A percentile compares a stretch with the other conserved stretches of the same genome.
Conservation (phyloP, 192 early-diverging fungal genomes). For the Entomortierella parvispora region DNA sequence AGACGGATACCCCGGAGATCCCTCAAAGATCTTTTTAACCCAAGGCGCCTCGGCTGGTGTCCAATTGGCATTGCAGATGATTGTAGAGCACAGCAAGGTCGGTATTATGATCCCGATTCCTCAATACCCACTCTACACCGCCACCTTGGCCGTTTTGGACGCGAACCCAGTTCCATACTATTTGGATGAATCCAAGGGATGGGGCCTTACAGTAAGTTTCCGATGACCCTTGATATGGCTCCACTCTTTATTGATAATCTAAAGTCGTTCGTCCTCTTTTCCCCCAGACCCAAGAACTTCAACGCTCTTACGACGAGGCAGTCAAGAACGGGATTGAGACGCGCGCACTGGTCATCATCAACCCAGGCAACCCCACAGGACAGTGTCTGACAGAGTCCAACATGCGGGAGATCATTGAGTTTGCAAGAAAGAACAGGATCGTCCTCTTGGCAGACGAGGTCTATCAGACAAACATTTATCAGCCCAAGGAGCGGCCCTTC, state of each 20-base stretch:
- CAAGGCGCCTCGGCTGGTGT: conserved; percentile 94
- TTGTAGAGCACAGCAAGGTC: conserved; percentile 79
- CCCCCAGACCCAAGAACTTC: conserved; percentile 68
- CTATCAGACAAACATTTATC: conserved; percentile 97
- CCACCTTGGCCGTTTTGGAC: conserved; percentile 86
- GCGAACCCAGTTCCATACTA: conserved; percentile 92
- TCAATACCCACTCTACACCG: conserved; percentile 98
- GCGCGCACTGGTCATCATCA: conserved; percentile 95
- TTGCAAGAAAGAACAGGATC: conserved; percentile 83
- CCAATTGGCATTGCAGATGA: conserved; percentile 88
- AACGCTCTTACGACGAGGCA: conserved; percentile 71
- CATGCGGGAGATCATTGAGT: conserved; percentile 89
- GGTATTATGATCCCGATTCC: conserved; percentile 99
- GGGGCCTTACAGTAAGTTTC: conserved; percentile 70
- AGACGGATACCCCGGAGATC: conserved; percentile 90
- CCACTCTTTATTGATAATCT: too few relatives aligned
- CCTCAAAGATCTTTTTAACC: conserved; percentile 92
- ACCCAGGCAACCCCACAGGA: conserved; percentile 99
- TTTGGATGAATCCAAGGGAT: conserved; percentile 85
- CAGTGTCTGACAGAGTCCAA: conserved; percentile 84
- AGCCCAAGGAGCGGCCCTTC: conserved; percentile 81
- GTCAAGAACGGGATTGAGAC: conserved; percentile 81
- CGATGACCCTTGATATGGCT: neutral
- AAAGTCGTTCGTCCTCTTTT: neutral
- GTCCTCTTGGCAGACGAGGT: conserved; percentile 97